A percentile compares a stretch with the other conserved stretches of the same genome.
These are phyloP conservation scores for Hansenula lynferdii DNA, from an alignment of 1,139 yeast species.

Conservation along the genomic window DNA sequence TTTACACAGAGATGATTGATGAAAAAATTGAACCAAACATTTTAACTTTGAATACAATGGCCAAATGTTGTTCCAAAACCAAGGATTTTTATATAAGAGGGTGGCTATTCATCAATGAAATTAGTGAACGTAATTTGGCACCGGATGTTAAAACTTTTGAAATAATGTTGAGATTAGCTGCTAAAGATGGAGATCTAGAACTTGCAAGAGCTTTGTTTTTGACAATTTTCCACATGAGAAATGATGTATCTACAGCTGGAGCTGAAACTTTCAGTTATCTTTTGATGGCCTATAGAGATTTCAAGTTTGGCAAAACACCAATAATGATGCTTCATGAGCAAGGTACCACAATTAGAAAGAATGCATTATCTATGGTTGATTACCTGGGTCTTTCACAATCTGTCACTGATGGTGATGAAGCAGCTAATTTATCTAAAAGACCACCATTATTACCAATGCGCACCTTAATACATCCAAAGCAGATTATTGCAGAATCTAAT, in stretches of 20 bases:
- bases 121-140: constrained; percentile 43
- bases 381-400: constrained; percentile 25
- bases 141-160: constrained; percentile 43
- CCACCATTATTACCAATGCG: constrained; percentile 70
- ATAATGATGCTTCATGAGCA: constrained; percentile 37
- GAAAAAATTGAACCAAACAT: constrained; percentile 38
- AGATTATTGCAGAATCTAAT: constrained; percentile 66
- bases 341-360: constrained; percentile 44
- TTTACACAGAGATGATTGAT: constrained; percentile 63
- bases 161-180: constrained; percentile 67
- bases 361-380: constrained; percentile 34
- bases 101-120: constrained; percentile 75
- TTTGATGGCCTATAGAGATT: constrained; percentile 51
- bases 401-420: too few species aligned
- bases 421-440: too few species aligned
- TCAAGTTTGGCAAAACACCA: constrained; percentile 31
- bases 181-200: constrained; percentile 74
- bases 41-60: constrained; percentile 57
- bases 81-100: constrained; percentile 47
- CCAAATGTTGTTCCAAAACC: constrained; percentile 67
- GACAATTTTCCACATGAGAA: constrained; percentile 41
- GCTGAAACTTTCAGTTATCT: constrained; percentile 48
- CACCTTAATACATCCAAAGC: constrained; percentile 34
- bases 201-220: constrained; percentile 69
- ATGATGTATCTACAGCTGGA: constrained; percentile 28